Evolutionary conservation across 2,329 filamentous ascomycete genomes (phyloP), one percentile per base, ranked within the genome.

Genomic region (Stemphylium lycopersici): DNA sequence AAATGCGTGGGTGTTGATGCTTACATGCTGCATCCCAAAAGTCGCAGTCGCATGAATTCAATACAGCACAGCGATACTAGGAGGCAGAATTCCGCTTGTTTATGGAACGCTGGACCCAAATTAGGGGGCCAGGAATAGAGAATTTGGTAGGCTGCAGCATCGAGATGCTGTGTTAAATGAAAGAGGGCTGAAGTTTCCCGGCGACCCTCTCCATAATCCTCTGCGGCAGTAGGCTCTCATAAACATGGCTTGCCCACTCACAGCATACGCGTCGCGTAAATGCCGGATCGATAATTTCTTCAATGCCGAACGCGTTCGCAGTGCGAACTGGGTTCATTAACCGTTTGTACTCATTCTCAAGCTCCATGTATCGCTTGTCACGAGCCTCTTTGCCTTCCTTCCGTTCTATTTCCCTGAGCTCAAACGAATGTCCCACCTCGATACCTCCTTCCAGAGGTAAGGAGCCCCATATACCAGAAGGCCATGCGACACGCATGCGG

Each of bases 311-410:
- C 10, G 81, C 79, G 72, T 87, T 87, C 11, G 86, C 85, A 3
- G 84, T 87, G 13, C 85, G 74, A 1, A 88, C 83, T 0, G 85
- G 86, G 59, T 87, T 88, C 83, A 87, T 87, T 58, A 88, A 64
- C 18, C 84, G 76, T 32, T 78, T 72, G 67, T 88, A 88, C 67
- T 86, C 84, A 20, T 83, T 79, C 39, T 87, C 82, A 29, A 88
- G 60, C 63, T 86, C 81, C 36, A 78, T 76, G 59, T 87, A 87
- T 37, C 79, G 69, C 57, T 78, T 78, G 15, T 79, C 74, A 43
- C 74, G 66, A 48, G 78, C 79, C 56, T 82, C 80, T 31, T 77
- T 72, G 0, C 83, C 83, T 22, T 77, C 65, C 48, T 79, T 80
- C 52, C 81, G 79, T 24, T 82, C 82, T 29, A 80, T 74, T 58